Base-by-base conservation (phyloP, 331 rosid species). In the Pyracantha coccinea region DNA sequence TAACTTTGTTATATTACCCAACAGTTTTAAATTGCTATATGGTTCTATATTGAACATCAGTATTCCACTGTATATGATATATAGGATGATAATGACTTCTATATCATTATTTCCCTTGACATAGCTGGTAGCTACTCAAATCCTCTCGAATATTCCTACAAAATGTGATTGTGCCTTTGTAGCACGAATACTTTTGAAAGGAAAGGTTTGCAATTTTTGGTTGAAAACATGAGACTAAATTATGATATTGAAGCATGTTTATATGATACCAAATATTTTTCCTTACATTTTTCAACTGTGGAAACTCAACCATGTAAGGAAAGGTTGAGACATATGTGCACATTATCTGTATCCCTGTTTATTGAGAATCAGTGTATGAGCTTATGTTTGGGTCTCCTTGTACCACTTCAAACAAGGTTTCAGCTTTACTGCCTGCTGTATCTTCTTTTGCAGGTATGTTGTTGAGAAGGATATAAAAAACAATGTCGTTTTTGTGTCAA, bases 401-500 rank as follows among this genome's bases (percentile, higher is more conserved):
- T 50, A 54, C 54, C 4, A 9, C 19, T 1, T n/a, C 27, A 20
- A 55, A 15, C 15, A 12, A n/a, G 15, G 54, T 16, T 14, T 24
- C 45, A 57, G 59, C 60, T 32, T 24, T 24, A 7, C 27, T 24
- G 45, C 38, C 21, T 47, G 65, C 27, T 16, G 33, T 14, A 54
- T 69, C 19, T 33, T 84, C 79, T 82, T 54, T 2, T 77, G 89
- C 82, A 93, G 98, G 96, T 93, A 91, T 76, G 98, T 91, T 55
- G 98, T 93, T 73, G 92, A 91, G 85, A 93, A 93, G 84, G 93
- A 93, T 81, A 75, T 88, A 64, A 86, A 82, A 79, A 87, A 90
- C 87, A 91, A 93, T 79, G 96, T 91, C 35, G 87, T 93, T 66
- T 93, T 91, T 80, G 97, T 89, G 76, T 93, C 98, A 45, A 90